Evolutionary conservation across 306 rosid genomes (phyloP), one percentile per base, ranked within the genome.

Genomic region (Vigna reflexopilosa): DNA sequence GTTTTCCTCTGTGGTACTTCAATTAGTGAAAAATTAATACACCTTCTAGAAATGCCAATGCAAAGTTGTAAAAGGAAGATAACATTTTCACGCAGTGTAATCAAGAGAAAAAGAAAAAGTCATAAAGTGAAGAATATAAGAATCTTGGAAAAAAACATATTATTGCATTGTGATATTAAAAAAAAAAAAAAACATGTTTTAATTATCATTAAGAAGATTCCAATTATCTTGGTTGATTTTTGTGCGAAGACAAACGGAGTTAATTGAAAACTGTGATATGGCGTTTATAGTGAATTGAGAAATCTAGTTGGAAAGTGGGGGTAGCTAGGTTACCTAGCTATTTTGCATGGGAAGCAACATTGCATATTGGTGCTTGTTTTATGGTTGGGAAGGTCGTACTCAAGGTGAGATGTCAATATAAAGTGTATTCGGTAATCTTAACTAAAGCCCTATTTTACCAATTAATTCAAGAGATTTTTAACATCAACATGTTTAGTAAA

Each of bases 301-400:
- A 70, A 63, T 70, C 22, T 63, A 63, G 70, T 50, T 82, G 78
- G 56, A 76, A 70, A 82, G 36, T 56, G 20, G 57, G 79, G 67
- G 82, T 77, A 67, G 76, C 44, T 77, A 72, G 78, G 83, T 62
- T 56, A 48, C 44, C 57, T 69, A 73, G 73, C 38, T 84, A 84
- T 80, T 84, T 84, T 84, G 87, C 87, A 84, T 76, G 87, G 84
- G 87, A 84, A 84, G 87, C 84, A 84, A 84, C 84, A 72, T 65
- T 80, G 65, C 59, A 84, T 66, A 71, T 80, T 75, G 82, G 84
- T 80, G 75, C 16, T 69, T 71, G 82, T 80, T 80, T 80, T 84
- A 84, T 84, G 82, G 84, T 84, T 84, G 84, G 76, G 76, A 80
- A 76, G 80, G 87, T 84, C 82, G 76, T 84, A 70, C 80, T 80